These are phyloP conservation scores for Talaromyces ruber DNA, from an alignment of 495 filamentous ascomycete species.

Conservation along the genomic window DNA sequence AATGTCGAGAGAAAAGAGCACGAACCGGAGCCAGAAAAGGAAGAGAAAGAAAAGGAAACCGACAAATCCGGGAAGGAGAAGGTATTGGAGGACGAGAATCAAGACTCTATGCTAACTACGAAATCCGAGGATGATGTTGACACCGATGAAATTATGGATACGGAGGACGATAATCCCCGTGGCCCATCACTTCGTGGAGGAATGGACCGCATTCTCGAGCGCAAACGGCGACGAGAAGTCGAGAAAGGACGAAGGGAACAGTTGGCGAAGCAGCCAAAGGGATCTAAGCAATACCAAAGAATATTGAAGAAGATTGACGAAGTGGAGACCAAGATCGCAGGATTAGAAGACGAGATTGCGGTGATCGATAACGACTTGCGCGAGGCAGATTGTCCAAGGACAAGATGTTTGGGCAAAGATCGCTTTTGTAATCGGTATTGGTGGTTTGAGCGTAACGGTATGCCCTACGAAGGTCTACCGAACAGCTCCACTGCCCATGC, in stretches of 20 bases:
- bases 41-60: slow-evolving; percentile 1
- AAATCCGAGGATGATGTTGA: slow-evolving; percentile 59
- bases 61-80: slow-evolving; percentile 21
- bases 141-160: slow-evolving; percentile 41
- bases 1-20: slow-evolving; percentile 84
- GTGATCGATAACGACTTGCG: slow-evolving; percentile 84
- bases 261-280: slow-evolving; percentile 72
- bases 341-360: slow-evolving; percentile 75
- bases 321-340: slow-evolving; percentile 66
- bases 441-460: slow-evolving; percentile 98
- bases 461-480: slow-evolving; percentile 88
- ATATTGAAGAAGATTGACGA: slow-evolving; percentile 81
- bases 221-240: slow-evolving; percentile 76
- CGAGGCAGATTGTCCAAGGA: slow-evolving; percentile 87
- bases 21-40: slow-evolving; percentile 53
- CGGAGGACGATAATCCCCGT: slow-evolving; percentile 49
- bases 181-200: slow-evolving; percentile 69
- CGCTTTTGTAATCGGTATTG: slow-evolving; percentile 97
- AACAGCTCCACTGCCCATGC: slow-evolving; percentile 79
- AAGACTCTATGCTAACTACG: slow-evolving; percentile 53
- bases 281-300: slow-evolving; percentile 82
- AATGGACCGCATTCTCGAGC: slow-evolving; percentile 66
- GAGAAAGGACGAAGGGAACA: slow-evolving; percentile 73
- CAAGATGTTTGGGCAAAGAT: slow-evolving; percentile 80
- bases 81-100: slow-evolving; percentile 29